Evolutionary conservation across 192 early-diverging fungal species (phyloP), one percentile per base, ranked within the genome.

Genomic region (Gryganskiella cystojenkinii): DNA sequence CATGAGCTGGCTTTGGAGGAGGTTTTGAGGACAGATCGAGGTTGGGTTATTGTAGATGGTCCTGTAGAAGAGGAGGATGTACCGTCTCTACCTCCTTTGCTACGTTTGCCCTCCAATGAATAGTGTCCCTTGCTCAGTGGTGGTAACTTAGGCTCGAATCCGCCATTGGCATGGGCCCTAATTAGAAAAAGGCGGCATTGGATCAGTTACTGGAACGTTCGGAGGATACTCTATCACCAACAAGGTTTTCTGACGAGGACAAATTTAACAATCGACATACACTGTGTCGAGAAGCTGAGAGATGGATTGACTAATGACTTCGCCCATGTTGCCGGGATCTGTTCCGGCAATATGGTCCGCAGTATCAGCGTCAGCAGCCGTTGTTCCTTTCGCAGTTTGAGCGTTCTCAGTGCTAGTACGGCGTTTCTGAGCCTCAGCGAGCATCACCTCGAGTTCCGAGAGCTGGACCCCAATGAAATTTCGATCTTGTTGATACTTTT

Each of bases 401-500:
- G 33, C 6, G 4, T 5, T 22, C 37, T 34, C 56, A 8, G 17
- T 8, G 45, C 45, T 30, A 61, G 45, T 19, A 31, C 31, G 64
- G 10, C 37, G 24, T 52, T 31, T 56, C 19, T 27, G 37, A 40
- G 37, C 37, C 37, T 40, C 7, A 40, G 51, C 27, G n/a, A 78
- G 27, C 3, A 64, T 54, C 14, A 58, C 31, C 33, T 78, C 66
- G 4, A 78, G 24, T 30, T 78, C 61, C 35, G 55, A 46, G 9
- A 78, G 67, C n/a, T 55, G 52, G 13, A 64, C 9, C 4, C 46
- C 33, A 44, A 78, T 69, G 33, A 58, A 59, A 42, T 64, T 64
- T 24, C 74, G 61, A n/a, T 78, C 66, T 46, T 64, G 74, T 19
- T 69, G 37, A 50, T 69, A 78, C 9, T 19, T 51, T 50, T 78